Evolutionary conservation across 1,139 yeast species (phyloP).

Genomic region (Yamadazyma songkhlaensis): DNA sequence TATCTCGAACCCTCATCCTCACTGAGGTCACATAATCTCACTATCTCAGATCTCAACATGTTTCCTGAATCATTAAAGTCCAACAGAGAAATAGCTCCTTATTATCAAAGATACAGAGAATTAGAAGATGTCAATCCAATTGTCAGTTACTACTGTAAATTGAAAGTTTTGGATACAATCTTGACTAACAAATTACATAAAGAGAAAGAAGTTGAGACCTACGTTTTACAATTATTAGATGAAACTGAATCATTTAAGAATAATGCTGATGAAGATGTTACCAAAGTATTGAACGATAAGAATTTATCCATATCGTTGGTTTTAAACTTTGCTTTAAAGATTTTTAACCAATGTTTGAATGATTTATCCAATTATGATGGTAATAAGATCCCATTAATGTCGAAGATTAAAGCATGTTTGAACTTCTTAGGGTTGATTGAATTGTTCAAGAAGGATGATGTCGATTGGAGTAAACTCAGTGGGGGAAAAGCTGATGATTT

Average conservation of each 20-base stretch:
- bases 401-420: slow-evolving; percentile 37
- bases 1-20: too few relatives aligned
- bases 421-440: slow-evolving; percentile 31
- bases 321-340: slow-evolving; percentile 56
- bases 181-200: slow-evolving; percentile 56
- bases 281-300: slow-evolving; percentile 52
- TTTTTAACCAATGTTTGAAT: slow-evolving; percentile 51
- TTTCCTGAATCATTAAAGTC: slow-evolving; percentile 13
- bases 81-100: slow-evolving; percentile 32
- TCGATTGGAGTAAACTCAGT: slow-evolving; percentile 31
- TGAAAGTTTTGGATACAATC: slow-evolving; percentile 66
- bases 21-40: neutral
- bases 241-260: slow-evolving; percentile 56
- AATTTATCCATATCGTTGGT: slow-evolving; percentile 57
- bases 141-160: slow-evolving; percentile 55
- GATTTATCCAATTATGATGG: slow-evolving; percentile 26
- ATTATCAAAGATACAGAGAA: slow-evolving; percentile 49
- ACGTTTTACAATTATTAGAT: slow-evolving; percentile 59
- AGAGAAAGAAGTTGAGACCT: slow-evolving; percentile 51
- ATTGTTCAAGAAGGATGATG: slow-evolving; percentile 26
- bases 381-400: slow-evolving; percentile 24
- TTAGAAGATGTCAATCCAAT: slow-evolving; percentile 49
- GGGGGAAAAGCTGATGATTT: slow-evolving; percentile 29
- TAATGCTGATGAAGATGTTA: slow-evolving; percentile 35
- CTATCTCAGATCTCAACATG: slow-evolving; percentile 1